Conservation (phyloP, 202 grass and related monocot species). For the Panicum virgatum region DNA sequence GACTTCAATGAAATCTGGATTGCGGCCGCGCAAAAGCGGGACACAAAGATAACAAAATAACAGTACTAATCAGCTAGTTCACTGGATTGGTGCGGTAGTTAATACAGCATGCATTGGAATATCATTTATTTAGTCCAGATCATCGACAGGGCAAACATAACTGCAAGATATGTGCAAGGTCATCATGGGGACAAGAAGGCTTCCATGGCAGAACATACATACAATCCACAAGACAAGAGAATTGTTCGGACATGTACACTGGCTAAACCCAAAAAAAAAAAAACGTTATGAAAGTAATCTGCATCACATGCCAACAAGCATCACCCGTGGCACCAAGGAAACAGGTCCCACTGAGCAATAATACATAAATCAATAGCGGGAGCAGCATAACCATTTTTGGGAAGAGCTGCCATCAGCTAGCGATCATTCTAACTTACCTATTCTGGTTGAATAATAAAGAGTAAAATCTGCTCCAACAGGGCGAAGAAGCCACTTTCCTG, state of each 20-base stretch:
- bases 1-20: constrained; percentile 89
- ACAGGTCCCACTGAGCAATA: neutral
- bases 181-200: too few relatives aligned
- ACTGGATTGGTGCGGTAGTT: too few relatives aligned
- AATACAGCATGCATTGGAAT: too few relatives aligned
- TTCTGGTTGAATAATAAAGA: constrained; percentile 72
- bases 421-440: constrained; percentile 50
- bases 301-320: neutral
- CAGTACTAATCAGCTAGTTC: too few relatives aligned
- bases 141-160: too few relatives aligned
- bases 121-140: too few relatives aligned
- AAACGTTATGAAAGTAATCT: neutral
- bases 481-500: constrained; percentile 81
- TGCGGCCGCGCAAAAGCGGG: too few relatives aligned
- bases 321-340: neutral
- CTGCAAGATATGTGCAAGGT: too few relatives aligned
- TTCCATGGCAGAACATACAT: too few relatives aligned
- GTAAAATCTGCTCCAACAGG: constrained; percentile 92
- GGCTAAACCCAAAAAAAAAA: constrained; percentile 11
- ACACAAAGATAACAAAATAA: too few relatives aligned
- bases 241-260: neutral
- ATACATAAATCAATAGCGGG: neutral
- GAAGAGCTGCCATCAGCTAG: constrained; percentile 1
- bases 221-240: too few relatives aligned
- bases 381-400: neutral